Base-by-base conservation (phyloP, 805 yeast species). In the Yamadazyma laniorum region DNA sequence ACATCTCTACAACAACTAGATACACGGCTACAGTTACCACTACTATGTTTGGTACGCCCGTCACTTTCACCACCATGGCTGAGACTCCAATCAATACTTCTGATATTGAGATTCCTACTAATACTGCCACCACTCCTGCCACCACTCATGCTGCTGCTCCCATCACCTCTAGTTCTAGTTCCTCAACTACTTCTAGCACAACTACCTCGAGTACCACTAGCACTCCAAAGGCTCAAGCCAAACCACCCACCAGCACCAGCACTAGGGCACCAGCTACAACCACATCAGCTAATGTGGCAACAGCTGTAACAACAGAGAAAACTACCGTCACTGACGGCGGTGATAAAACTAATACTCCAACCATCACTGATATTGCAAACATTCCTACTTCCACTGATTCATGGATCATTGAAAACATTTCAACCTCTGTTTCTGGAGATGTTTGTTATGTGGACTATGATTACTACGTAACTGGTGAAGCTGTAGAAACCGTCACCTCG, bases 11-110 rank as follows among this genome's bases (percentile, higher is more conserved):
- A 14, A 53, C 59, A 18, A 68, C 73, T 17, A 53, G 57, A 19
- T 67, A 66, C 49, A 68, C 73, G 29, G 71, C 72, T 13, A 68
- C 74, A 6, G 67, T 61, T 27, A 68, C 74, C 4, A 58, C 63
- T 2, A 66, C 71, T 13, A 60, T 67, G n/a, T 59, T 61, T 38
- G 73, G 73, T 16, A 49, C 55, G 18, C 64, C 64, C 12, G 43
- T 51, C 23, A 63, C 70, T 19, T 67, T 49, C 47, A 57, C 67
- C 18, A 64, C 70, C 4, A 62, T 62, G 33, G 61, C 59, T 5
- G 47, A 53, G 18, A 55, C 66, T 18, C 64, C 69, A 32, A 50
- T 59, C 33, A 47, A 49, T 16, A 43, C 51, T 16, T 36, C 40
- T 7, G 48, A 50, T 9, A 29, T 43, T 11, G 28, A 37, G 19